A percentile compares a stretch with the other conserved stretches of the same genome.
Evolutionary conservation across 805 yeast species (phyloP).

Genomic region (Martiniozyma abietophila): DNA sequence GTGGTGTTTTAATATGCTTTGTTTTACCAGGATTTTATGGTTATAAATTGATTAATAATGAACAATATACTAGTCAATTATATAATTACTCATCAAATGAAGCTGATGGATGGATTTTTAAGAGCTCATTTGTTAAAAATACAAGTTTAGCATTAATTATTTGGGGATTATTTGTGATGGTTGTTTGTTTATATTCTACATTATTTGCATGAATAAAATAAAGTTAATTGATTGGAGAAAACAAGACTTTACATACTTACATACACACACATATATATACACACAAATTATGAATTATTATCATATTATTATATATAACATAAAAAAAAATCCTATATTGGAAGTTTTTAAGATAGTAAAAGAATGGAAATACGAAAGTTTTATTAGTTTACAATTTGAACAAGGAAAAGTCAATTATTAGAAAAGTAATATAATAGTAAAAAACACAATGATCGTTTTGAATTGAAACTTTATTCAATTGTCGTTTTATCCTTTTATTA

Average conservation of each 20-base stretch:
- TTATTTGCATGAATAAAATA: conserved; percentile 26
- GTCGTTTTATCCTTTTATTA: too few species aligned
- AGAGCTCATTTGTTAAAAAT: conserved; percentile 12
- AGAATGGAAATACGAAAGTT: too few species aligned
- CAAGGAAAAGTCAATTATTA: too few species aligned
- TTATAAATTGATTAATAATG: conserved; percentile 37
- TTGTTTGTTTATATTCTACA: conserved; percentile 43
- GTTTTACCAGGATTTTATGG: conserved; percentile 76
- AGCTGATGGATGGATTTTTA: conserved; percentile 16
- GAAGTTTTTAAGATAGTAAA: too few species aligned
- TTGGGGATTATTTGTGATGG: conserved; percentile 50
- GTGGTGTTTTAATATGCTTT: conserved; percentile 71
- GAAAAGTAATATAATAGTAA: too few species aligned
- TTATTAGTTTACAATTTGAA: too few species aligned
- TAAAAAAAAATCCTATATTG: too few species aligned
- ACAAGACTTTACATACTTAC: neutral
- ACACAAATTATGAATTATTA: neutral
- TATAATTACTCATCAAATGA: conserved; percentile 18
- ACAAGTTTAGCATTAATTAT: conserved; percentile 33
- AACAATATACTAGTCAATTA: conserved; percentile 10
- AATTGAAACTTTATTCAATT: too few species aligned
- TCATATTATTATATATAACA: neutral
- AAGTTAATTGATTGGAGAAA: too few species aligned
- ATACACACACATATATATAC: neutral
- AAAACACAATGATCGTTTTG: too few species aligned